Evolutionary conservation across 768 basidiomycete genomes (phyloP).

Genomic region (Boletus pseudopeckii): DNA sequence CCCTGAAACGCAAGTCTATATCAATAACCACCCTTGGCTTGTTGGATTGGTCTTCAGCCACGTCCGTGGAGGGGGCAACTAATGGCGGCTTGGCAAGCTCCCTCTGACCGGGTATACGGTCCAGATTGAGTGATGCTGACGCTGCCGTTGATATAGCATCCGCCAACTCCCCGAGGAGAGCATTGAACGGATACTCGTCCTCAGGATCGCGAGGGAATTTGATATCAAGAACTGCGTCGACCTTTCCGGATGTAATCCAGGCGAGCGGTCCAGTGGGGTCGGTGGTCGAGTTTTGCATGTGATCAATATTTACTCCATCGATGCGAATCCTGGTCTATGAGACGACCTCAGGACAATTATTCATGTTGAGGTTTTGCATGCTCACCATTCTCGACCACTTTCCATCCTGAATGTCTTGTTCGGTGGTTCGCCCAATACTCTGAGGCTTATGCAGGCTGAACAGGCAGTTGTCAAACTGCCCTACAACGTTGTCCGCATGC

Average conservation of each 20-base stretch:
- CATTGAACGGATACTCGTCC: slow-evolving; percentile 66
- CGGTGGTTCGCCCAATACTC: slow-evolving; percentile 87
- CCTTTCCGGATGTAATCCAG: slow-evolving; percentile 96
- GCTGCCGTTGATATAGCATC: slow-evolving; percentile 74
- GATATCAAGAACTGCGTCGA: slow-evolving; percentile 96
- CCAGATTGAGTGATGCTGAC: slow-evolving; percentile 45
- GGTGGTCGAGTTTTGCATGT: slow-evolving; percentile 80
- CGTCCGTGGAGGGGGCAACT: slow-evolving; percentile 56
- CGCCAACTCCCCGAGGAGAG: slow-evolving; percentile 84
- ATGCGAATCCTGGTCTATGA: slow-evolving; percentile 88
- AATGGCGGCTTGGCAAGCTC: slow-evolving; percentile 85
- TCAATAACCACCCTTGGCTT: slow-evolving; percentile 69
- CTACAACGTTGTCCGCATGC: slow-evolving; percentile 87
- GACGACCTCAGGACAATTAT: not conserved
- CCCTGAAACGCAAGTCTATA: slow-evolving; percentile 91
- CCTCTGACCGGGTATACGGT: slow-evolving; percentile 81
- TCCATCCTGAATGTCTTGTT: slow-evolving; percentile 78
- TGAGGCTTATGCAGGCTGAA: slow-evolving; percentile 96
- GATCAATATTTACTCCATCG: slow-evolving; percentile 95
- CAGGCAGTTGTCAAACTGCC: slow-evolving; percentile 96
- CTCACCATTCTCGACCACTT: slow-evolving; percentile 87
- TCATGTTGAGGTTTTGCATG: not conserved
- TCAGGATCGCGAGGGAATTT: slow-evolving; percentile 88
- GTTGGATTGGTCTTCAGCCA: slow-evolving; percentile 27
- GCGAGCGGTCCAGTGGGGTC: slow-evolving; percentile 81